phyloP scores from a whole-genome alignment of 768 basidiomycete species.

The Lanmaoa pseudosensibilis region DNA sequence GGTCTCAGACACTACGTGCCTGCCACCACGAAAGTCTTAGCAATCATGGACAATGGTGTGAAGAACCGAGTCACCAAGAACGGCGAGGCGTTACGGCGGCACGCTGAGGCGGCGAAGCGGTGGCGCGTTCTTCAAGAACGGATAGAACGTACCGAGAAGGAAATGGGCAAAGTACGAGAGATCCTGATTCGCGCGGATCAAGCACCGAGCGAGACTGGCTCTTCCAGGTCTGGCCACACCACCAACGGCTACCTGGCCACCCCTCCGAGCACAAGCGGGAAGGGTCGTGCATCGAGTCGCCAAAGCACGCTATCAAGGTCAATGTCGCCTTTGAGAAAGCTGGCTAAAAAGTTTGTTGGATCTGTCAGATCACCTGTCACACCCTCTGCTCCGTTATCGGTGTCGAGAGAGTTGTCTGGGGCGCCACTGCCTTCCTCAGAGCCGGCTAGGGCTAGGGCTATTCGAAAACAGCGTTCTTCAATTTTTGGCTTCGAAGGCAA shows the following conservation, averaged over 20 bases:
- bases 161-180: constrained; percentile 74
- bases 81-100: constrained; percentile 88
- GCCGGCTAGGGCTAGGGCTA: constrained; percentile 36
- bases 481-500: constrained; percentile 53
- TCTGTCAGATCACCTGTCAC: constrained; percentile 39
- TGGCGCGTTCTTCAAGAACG: constrained; percentile 82
- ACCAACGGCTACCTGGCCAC: constrained; percentile 65
- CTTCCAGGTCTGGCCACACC: constrained; percentile 60
- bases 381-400: constrained; percentile 47
- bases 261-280: constrained; percentile 51
- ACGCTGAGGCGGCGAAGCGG: constrained; percentile 83
- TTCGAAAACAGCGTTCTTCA: constrained; percentile 64
- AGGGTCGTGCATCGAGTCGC: constrained; percentile 43
- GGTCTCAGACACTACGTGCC: constrained; percentile 85
- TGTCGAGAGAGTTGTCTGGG: constrained; percentile 39
- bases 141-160: constrained; percentile 75
- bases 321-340: constrained; percentile 77
- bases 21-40: constrained; percentile 86
- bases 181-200: constrained; percentile 51
- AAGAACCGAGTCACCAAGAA: constrained; percentile 94
- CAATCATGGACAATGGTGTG: constrained; percentile 93
- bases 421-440: constrained; percentile 54
- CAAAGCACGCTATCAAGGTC: constrained; percentile 59
- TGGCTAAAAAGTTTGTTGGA: constrained; percentile 70
- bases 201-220: constrained; percentile 65